These are phyloP conservation scores for Hemerocallis citrina DNA, from an alignment of 106 monocot genomes.

Conservation along the genomic window DNA sequence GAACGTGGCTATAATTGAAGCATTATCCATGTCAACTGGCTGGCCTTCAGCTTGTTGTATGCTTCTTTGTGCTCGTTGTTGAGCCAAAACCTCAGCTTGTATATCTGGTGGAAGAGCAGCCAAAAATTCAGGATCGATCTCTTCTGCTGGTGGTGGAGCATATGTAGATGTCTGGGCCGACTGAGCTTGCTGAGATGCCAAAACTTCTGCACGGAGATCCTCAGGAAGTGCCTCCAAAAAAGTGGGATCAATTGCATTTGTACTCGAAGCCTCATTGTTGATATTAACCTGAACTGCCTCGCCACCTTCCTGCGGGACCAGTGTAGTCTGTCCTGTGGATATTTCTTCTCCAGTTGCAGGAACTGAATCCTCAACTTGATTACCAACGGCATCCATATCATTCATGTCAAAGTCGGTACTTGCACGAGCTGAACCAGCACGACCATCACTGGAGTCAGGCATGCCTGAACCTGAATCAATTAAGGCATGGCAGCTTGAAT, in stretches of 20 bases:
- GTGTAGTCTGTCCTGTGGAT: constrained; percentile 7
- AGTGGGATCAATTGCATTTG: constrained; percentile 77
- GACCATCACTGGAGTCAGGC: constrained; percentile 38
- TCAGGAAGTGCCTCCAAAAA: constrained; percentile 77
- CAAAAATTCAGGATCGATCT: constrained; percentile 84
- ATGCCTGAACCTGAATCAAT: constrained; percentile 33
- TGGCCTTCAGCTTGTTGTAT: constrained; percentile 40
- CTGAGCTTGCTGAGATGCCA: constrained; percentile 59
- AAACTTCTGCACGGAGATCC: constrained; percentile 75
- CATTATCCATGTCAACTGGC: constrained; percentile 84
- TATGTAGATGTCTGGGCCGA: constrained; percentile 26
- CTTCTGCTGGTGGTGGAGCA: constrained; percentile 48
- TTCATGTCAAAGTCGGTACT: constrained; percentile 35
- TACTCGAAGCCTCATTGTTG: constrained; percentile 29
- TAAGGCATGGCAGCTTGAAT: constrained; percentile 38
- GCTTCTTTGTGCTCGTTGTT: constrained; percentile 51
- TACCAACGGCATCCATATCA: constrained; percentile 13
- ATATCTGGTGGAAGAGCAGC: constrained; percentile 82
- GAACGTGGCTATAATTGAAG: constrained; percentile 82
- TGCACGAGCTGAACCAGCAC: constrained; percentile 18
- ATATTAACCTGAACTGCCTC: constrained; percentile 21
- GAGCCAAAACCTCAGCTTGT: constrained; percentile 78
- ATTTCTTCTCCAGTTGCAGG: constrained; percentile 18
- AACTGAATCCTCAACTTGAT: constrained; percentile 16
- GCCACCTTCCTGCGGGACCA: constrained; percentile 18